These are phyloP conservation scores for Sesbania bispinosa DNA, from an alignment of 306 rosid species.

Conservation along the genomic window DNA sequence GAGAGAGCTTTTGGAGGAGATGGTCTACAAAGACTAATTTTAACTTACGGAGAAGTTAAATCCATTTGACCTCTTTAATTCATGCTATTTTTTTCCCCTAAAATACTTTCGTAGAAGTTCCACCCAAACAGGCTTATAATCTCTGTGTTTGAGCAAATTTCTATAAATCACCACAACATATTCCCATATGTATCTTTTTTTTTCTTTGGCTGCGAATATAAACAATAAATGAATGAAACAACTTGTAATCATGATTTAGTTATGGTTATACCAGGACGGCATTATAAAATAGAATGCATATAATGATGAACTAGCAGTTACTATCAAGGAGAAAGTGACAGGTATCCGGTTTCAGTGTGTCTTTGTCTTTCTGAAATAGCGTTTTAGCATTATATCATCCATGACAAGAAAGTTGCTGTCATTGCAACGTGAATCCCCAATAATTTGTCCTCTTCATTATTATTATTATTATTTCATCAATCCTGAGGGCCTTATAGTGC, in stretches of 20 bases:
- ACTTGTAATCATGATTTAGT: background rate
- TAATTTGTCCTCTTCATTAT: background rate
- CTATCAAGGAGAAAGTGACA: constrained; percentile 2
- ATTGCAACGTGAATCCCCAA: constrained; percentile 16
- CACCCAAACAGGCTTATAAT: too few relatives aligned
- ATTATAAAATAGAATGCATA: background rate
- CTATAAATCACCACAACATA: background rate
- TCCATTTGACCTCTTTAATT: too few relatives aligned
- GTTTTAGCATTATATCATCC: background rate
- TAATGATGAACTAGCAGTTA: background rate
- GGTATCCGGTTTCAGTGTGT: background rate
- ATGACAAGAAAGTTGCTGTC: constrained; percentile 30
- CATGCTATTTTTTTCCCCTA: too few relatives aligned
- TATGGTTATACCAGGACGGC: background rate
- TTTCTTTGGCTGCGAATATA: too few relatives aligned
- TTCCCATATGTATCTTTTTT: background rate
- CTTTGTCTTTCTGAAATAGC: background rate
- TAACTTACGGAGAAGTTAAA: too few relatives aligned
- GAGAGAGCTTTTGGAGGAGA: too few relatives aligned
- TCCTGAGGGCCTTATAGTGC: background rate
- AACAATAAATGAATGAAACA: background rate
- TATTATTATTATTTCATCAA: background rate
- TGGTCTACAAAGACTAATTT: too few relatives aligned
- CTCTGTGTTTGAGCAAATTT: too few relatives aligned
- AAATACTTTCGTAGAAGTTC: too few relatives aligned